Evolutionary conservation across 805 yeast species (phyloP).

Genomic region (Ogataea dorogensis): DNA sequence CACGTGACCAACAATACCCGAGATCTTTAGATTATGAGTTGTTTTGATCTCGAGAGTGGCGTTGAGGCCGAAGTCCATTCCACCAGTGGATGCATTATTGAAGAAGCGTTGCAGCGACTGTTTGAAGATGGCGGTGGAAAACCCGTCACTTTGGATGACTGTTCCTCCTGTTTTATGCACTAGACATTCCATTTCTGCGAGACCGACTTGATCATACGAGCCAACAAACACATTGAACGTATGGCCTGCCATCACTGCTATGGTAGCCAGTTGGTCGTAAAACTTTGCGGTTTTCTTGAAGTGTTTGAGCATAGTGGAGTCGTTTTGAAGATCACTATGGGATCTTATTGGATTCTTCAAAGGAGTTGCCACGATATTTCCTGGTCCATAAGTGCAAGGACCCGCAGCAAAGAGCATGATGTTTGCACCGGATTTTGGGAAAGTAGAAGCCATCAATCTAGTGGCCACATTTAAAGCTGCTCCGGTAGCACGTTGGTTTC

Average conservation of each 20-base stretch:
- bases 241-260: constrained; percentile 49
- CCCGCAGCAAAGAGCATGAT: constrained; percentile 58
- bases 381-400: constrained; percentile 66
- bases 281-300: constrained; percentile 45
- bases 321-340: constrained; percentile 57
- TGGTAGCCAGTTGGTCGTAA: constrained; percentile 49
- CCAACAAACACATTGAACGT: constrained; percentile 60
- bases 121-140: constrained; percentile 64
- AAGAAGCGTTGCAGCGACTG: constrained; percentile 60
- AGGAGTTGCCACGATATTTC: constrained; percentile 52
- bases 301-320: constrained; percentile 37
- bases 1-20: constrained; percentile 65
- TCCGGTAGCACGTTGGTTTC: constrained; percentile 59
- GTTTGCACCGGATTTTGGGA: constrained; percentile 52
- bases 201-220: constrained; percentile 67
- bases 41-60: constrained; percentile 58
- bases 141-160: constrained; percentile 62
- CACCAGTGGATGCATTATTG: constrained; percentile 36
- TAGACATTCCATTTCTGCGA: constrained; percentile 62
- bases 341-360: constrained; percentile 65
- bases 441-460: constrained; percentile 37
- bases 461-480: constrained; percentile 52
- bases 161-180: constrained; percentile 61
- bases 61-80: constrained; percentile 53
- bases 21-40: constrained; percentile 48